Percentiles rank a stretch among this genome's conserved stretches.
phyloP scores from a whole-genome alignment of 2,329 filamentous ascomycete genomes.

The Paraphaeosphaeria sporulosa region DNA sequence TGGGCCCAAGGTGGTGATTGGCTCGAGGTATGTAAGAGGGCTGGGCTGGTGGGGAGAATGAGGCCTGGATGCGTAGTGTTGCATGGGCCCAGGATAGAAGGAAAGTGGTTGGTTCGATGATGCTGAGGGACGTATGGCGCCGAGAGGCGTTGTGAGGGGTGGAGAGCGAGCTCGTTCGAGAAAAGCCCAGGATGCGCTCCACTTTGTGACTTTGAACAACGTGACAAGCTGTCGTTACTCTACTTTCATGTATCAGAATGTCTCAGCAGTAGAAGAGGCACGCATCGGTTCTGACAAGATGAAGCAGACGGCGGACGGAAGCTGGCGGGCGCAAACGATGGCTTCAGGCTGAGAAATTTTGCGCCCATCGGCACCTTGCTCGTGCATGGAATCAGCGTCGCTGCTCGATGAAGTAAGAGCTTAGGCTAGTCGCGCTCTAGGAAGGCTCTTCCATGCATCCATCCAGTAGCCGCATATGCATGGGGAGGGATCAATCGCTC shows the following conservation, averaged over 20 bases:
- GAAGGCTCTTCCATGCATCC: conserved; percentile 41
- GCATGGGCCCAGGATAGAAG: conserved; percentile 14
- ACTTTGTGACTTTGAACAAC: not conserved
- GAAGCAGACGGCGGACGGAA: not conserved
- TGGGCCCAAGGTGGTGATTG: conserved; percentile 23
- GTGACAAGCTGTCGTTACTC: not conserved
- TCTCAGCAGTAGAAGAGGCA: not conserved
- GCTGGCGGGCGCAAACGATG: conserved; percentile 10
- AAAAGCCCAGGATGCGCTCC: not conserved
- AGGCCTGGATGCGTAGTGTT: conserved; percentile 15
- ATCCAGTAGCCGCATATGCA: conserved; percentile 50
- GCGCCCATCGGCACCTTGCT: conserved; percentile 8
- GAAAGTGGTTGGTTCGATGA: conserved; percentile 22
- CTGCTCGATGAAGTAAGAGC: conserved; percentile 16
- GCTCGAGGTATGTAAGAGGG: conserved; percentile 32
- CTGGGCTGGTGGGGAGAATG: conserved; percentile 22
- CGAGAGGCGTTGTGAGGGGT: conserved; percentile 15
- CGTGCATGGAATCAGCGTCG: conserved; percentile 18
- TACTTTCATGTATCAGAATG: not conserved
- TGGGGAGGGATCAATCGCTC: conserved; percentile 30
- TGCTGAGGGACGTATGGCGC: conserved; percentile 11
- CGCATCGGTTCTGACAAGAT: not conserved
- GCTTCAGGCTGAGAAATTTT: conserved; percentile 11
- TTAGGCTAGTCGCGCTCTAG: conserved; percentile 35
- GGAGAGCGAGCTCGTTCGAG: not conserved